phyloP scores from a whole-genome alignment of 106 monocot genomes.

The Dendrobium chrysotoxum region DNA sequence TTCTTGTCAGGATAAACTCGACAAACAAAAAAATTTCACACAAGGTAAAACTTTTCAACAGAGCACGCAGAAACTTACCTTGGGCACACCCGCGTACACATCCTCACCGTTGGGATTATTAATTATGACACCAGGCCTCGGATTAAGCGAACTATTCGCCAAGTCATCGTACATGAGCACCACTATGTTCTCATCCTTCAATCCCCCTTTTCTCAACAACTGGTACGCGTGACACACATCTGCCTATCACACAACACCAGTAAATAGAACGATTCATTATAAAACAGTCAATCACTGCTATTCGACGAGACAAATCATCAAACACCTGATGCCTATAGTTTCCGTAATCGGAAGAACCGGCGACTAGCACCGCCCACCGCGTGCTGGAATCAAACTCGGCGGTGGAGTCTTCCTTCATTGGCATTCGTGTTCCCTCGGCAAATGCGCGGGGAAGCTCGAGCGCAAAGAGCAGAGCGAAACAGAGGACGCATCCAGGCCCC shows the following conservation, averaged over 20 bases:
- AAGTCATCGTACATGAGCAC: constrained; percentile 97
- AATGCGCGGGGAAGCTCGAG: background rate
- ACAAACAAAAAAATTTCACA: background rate
- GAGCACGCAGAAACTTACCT: constrained; percentile 23
- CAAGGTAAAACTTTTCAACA: background rate
- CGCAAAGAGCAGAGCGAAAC: background rate
- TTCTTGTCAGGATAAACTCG: background rate
- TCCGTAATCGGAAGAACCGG: constrained; percentile 33
- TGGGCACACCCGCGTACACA: constrained; percentile 86
- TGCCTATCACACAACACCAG: constrained; percentile 22
- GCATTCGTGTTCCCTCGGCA: background rate
- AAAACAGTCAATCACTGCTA: background rate
- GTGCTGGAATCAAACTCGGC: constrained; percentile 7
- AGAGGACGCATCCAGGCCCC: background rate
- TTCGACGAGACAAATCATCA: background rate
- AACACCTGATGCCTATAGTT: constrained; percentile 47
- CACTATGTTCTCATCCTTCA: constrained; percentile 96
- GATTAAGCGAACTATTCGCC: constrained; percentile 67
- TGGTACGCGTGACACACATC: constrained; percentile 98
- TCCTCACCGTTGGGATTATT: constrained; percentile 73
- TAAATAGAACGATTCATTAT: background rate
- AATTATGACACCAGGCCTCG: constrained; percentile 64
- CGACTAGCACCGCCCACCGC: constrained; percentile 41
- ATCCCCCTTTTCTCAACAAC: constrained; percentile 57
- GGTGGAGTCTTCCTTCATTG: background rate